Conservation (phyloP, 352 stramenopile genomes). For the Globisporangium irregulare region DNA sequence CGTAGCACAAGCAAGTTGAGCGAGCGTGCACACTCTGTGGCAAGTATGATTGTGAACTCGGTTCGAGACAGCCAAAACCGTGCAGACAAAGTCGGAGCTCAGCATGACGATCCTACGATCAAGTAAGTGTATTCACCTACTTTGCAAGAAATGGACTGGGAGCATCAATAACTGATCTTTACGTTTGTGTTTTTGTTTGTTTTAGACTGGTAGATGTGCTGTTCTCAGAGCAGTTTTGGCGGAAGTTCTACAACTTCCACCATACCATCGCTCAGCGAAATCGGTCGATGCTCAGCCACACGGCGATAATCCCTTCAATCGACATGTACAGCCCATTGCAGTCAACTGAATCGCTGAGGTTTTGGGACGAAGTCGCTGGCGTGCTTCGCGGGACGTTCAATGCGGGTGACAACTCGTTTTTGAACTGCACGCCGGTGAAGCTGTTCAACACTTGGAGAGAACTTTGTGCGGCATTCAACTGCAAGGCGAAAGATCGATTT, state of each 20-base stretch:
- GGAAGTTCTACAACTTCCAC: slow-evolving; percentile 17
- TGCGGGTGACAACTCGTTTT: neutral
- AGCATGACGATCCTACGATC: neutral
- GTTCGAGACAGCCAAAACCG: neutral
- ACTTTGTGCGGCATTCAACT: slow-evolving; percentile 2
- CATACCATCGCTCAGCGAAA: slow-evolving; percentile 15
- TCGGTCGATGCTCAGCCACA: slow-evolving; percentile 23
- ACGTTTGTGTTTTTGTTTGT: neutral
- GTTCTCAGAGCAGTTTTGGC: slow-evolving; percentile 23
- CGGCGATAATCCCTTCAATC: slow-evolving; percentile 16
- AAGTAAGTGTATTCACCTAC: slow-evolving; percentile 2
- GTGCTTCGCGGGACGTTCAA: neutral
- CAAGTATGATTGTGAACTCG: neutral
- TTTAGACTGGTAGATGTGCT: slow-evolving; percentile 17
- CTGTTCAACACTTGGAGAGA: slow-evolving; percentile 1
- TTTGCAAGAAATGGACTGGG: neutral
- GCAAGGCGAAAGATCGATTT: neutral
- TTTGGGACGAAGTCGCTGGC: slow-evolving; percentile 18
- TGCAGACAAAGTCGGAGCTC: neutral
- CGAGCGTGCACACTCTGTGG: neutral
- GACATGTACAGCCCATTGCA: slow-evolving; percentile 22
- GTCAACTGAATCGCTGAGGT: slow-evolving; percentile 11
- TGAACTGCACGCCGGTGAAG: neutral
- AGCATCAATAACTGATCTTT: neutral
- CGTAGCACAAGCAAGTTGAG: neutral